These are phyloP conservation scores for Colletotrichum caudatum DNA, from an alignment of 2,329 filamentous ascomycete genomes.

Conservation along the genomic window DNA sequence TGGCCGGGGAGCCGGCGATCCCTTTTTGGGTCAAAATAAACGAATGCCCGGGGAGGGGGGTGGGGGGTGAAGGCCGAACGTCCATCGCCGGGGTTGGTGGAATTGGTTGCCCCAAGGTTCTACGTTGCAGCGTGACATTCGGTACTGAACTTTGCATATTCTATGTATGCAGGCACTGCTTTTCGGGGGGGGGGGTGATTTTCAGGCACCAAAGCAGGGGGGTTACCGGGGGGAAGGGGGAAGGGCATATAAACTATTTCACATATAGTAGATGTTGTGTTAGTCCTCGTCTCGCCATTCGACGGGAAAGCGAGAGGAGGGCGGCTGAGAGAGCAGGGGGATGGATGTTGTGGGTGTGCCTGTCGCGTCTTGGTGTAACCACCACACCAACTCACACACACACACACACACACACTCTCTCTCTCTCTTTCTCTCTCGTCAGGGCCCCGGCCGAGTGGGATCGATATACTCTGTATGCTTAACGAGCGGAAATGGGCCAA, in stretches of 20 bases:
- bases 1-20: too few species aligned
- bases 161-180: background rate
- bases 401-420: too few species aligned
- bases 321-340: background rate
- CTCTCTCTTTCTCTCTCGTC: too few species aligned
- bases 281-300: background rate
- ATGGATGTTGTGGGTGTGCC: background rate
- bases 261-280: constrained; percentile 3
- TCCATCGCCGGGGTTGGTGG: background rate
- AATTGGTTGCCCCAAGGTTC: background rate
- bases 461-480: background rate
- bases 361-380: constrained; percentile 15
- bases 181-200: background rate
- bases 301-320: background rate
- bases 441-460: background rate
- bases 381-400: constrained; percentile 17
- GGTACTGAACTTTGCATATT: constrained; percentile 7
- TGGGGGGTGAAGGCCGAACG: background rate
- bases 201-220: constrained; percentile 13
- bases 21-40: background rate
- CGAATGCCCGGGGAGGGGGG: background rate
- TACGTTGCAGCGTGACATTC: background rate
- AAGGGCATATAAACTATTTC: constrained; percentile 7
- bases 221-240: background rate
- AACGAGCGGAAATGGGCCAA: background rate